Evolutionary conservation across 768 basidiomycete genomes (phyloP).

Genomic region (Kwoniella dendrophila): DNA sequence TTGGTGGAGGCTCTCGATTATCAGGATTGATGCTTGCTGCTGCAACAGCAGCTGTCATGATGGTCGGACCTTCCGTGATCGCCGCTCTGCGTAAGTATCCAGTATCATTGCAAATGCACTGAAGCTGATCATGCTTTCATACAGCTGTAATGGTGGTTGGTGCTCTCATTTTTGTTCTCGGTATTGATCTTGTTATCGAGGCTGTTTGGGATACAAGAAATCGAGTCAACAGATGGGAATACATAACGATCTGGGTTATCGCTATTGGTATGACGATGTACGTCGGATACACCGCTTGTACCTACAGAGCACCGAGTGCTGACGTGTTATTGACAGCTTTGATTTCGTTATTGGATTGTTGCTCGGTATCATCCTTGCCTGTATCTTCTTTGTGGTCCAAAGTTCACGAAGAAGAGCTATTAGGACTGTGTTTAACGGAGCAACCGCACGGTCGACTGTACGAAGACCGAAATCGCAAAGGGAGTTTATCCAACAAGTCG

Average conservation of each 20-base stretch:
- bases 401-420: slow-evolving; percentile 85
- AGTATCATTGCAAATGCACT: too few relatives aligned
- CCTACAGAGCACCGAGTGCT: neutral
- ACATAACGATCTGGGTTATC: slow-evolving; percentile 58
- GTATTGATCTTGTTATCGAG: slow-evolving; percentile 91
- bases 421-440: slow-evolving; percentile 77
- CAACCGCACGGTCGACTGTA: slow-evolving; percentile 84
- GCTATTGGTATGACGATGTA: slow-evolving; percentile 75
- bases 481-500: slow-evolving; percentile 86
- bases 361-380: slow-evolving; percentile 88
- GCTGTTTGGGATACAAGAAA: slow-evolving; percentile 94
- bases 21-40: slow-evolving; percentile 82
- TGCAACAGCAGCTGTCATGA: slow-evolving; percentile 69
- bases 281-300: slow-evolving; percentile 57
- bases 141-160: slow-evolving; percentile 87
- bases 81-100: slow-evolving; percentile 80
- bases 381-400: slow-evolving; percentile 97
- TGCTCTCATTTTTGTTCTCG: slow-evolving; percentile 89
- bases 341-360: slow-evolving; percentile 93
- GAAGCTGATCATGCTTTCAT: neutral
- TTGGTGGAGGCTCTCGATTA: slow-evolving; percentile 81
- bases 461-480: slow-evolving; percentile 83
- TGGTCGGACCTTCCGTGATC: slow-evolving; percentile 85
- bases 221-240: slow-evolving; percentile 73
- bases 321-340: slow-evolving; percentile 47